Evolutionary conservation across 495 filamentous ascomycete species (phyloP), one percentile per base, ranked within the genome.

Genomic region (Penicillium pulvis): DNA sequence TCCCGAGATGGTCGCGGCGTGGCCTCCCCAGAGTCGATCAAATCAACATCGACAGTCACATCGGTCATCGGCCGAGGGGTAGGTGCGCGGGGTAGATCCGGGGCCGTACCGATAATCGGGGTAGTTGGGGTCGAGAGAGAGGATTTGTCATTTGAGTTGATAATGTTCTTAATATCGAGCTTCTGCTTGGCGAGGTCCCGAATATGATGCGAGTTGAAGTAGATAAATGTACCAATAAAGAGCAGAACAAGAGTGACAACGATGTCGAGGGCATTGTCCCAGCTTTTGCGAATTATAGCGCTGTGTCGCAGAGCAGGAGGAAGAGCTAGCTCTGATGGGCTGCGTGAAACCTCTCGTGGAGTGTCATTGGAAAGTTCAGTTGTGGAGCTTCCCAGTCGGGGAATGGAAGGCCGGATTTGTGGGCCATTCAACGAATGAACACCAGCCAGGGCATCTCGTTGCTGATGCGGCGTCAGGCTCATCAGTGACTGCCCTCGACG

Each of bases 241-340:
- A 79, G 47, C 7, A 81, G 59, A 3, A 83, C 56, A 45, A 79
- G 60, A 0, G 75, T 73, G 19, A 84, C 75, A 10, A 80, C 71
- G 51, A 84, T 81, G 56, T 84, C 81, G 16, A 75, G 63, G 0
- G 75, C 74, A 60, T 84, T 84, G 50, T 80, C 79, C 64, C 72
- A 76, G 28, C 81, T 76, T 56, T 79, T 81, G 46, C 80, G 77
- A 49, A 83, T 81, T 36, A 83, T 82, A n/a, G 75, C 69, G 50
- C 80, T 83, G 44, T 75, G 68, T 12, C 79, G 73, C 14, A 81
- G 59, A 12, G 74, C 74, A 3, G 80, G 77, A 24, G 79, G 71
- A 11, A 80, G 68, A 1, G 79, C 77, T 28, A 79, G 49, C 44
- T 79, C 74, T 0, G 78, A 75, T 6, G 78, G 69, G 35, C 65